A percentile compares a stretch with the other conserved stretches of the same genome.
These are phyloP conservation scores for Dothideomycetidae sp. DNA, from an alignment of 2,329 filamentous ascomycete species.

Conservation along the genomic window DNA sequence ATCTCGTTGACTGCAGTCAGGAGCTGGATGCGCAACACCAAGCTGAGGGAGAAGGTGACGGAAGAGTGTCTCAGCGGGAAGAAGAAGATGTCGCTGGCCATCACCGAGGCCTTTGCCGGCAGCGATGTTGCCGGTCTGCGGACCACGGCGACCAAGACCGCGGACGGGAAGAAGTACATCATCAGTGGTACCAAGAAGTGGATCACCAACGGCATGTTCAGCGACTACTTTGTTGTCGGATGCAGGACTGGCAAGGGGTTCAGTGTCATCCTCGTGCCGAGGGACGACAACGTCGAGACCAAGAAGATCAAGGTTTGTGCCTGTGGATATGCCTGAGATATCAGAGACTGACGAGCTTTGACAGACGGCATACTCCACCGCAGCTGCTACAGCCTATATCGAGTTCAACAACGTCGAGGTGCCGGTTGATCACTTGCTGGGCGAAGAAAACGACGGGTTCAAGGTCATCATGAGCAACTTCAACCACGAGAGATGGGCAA, in stretches of 20 bases:
- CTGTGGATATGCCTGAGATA: background rate
- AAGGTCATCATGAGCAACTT: conserved; percentile 76
- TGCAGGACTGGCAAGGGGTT: conserved; percentile 69
- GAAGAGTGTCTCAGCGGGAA: conserved; percentile 61
- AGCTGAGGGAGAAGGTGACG: conserved; percentile 51
- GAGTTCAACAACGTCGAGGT: conserved; percentile 82
- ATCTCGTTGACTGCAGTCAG: conserved; percentile 68
- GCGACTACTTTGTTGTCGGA: conserved; percentile 70
- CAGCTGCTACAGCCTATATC: conserved; percentile 65
- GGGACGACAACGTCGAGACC: conserved; percentile 61
- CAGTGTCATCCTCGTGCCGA: conserved; percentile 60
- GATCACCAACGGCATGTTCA: conserved; percentile 71
- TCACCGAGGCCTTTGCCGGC: conserved; percentile 79
- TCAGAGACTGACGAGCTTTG: background rate
- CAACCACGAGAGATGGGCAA: conserved; percentile 47
- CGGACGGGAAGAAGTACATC: conserved; percentile 59
- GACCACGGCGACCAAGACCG: conserved; percentile 63
- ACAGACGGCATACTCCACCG: conserved; percentile 58
- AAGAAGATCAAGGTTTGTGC: conserved; percentile 48
- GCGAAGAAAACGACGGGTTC: conserved; percentile 75
- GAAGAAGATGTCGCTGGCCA: conserved; percentile 80
- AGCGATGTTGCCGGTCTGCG: conserved; percentile 67
- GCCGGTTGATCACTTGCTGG: conserved; percentile 61
- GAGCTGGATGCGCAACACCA: conserved; percentile 58
- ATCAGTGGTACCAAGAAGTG: conserved; percentile 68